A percentile compares a stretch with the other conserved stretches of the same genome.
These are phyloP conservation scores for Paratinospora sagittata DNA, from an alignment of 164 flowering plant species.

Conservation along the genomic window DNA sequence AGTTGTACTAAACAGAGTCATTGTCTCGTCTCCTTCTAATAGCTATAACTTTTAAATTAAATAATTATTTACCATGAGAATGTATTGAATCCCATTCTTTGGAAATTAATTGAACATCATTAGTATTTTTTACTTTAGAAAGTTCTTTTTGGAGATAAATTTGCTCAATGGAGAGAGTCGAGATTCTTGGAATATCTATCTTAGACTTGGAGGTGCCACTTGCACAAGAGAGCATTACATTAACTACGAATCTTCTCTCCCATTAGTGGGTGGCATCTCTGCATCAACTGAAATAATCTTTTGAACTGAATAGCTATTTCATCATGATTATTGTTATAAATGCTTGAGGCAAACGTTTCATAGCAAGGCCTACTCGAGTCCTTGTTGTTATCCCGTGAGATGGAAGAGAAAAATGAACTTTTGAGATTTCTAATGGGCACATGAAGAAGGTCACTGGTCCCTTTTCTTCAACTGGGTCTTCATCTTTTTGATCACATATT, in stretches of 20 bases:
- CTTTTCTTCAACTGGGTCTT: background rate
- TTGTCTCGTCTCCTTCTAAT: no score
- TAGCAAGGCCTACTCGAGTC: background rate
- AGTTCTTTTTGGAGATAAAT: no score
- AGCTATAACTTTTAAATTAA: no score
- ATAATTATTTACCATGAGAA: no score
- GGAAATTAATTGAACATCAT: no score
- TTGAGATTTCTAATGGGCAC: background rate
- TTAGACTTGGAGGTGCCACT: background rate
- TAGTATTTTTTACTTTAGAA: no score
- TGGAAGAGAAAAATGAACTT: background rate
- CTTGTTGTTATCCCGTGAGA: background rate
- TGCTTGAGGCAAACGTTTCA: slow-evolving; percentile 1
- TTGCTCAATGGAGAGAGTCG: no score
- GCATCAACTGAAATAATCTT: background rate
- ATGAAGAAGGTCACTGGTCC: background rate
- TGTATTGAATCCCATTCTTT: no score
- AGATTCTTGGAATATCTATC: no score
- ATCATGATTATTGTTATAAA: background rate
- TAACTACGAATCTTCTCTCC: background rate
- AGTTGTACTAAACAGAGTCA: no score
- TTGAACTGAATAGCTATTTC: background rate
- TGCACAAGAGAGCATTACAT: background rate
- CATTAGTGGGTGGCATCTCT: background rate
- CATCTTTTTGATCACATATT: background rate